Conservation (phyloP, 768 basidiomycete genomes). For the Gyrodon lividus region DNA sequence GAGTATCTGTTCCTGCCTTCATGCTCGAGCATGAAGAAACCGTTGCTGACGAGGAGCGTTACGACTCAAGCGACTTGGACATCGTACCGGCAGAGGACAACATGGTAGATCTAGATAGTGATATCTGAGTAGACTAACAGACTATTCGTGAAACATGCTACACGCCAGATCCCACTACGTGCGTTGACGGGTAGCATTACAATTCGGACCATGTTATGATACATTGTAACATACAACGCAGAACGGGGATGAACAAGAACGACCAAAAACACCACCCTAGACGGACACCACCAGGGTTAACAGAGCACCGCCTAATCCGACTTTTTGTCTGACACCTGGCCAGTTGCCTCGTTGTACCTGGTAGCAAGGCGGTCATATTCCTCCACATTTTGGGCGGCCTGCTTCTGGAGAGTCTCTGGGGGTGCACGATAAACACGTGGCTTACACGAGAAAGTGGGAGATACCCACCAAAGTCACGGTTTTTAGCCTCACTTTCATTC, state of each 20-base stretch:
- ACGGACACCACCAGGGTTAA: background rate
- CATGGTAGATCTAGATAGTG: slow-evolving; percentile 46
- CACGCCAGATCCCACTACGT: too few relatives aligned
- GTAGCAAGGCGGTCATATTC: slow-evolving; percentile 85
- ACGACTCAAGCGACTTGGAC: background rate
- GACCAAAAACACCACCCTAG: background rate
- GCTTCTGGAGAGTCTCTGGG: slow-evolving; percentile 77
- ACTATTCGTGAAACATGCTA: too few relatives aligned
- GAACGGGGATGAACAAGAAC: background rate
- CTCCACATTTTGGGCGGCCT: slow-evolving; percentile 70
- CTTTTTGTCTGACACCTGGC: slow-evolving; percentile 60
- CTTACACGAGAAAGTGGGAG: background rate
- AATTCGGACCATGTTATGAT: background rate
- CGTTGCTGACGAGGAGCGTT: background rate
- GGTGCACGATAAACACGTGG: background rate
- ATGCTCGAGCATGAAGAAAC: slow-evolving; percentile 15
- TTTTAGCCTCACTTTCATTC: slow-evolving; percentile 52
- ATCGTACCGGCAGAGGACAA: slow-evolving; percentile 9
- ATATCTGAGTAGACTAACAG: background rate
- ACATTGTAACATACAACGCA: background rate
- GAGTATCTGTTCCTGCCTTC: slow-evolving; percentile 44
- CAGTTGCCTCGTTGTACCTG: slow-evolving; percentile 70
- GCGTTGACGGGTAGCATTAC: too few relatives aligned
- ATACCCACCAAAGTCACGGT: slow-evolving; percentile 62
- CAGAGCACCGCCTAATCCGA: slow-evolving; percentile 42